phyloP scores from a whole-genome alignment of 345 rosid species.

The Viola odorata region DNA sequence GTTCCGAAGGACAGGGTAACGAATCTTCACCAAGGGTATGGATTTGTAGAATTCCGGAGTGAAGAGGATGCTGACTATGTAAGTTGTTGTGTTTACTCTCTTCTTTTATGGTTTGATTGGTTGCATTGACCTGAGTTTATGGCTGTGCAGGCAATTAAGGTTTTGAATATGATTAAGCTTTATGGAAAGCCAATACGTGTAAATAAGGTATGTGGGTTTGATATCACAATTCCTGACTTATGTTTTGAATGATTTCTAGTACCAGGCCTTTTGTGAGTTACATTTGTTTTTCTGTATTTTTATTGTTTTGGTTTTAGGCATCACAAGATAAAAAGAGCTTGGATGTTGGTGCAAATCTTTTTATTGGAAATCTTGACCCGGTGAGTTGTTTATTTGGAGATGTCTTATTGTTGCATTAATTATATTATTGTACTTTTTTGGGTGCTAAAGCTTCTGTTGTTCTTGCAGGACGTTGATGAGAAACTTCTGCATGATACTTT shows the following conservation, averaged over 20 bases:
- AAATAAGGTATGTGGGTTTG: slow-evolving; percentile 57
- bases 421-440: not conserved
- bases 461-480: slow-evolving; percentile 91
- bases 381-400: slow-evolving; percentile 38
- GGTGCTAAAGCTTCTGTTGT: not conserved
- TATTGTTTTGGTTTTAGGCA: slow-evolving; percentile 44
- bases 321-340: slow-evolving; percentile 98
- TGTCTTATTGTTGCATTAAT: too few relatives aligned
- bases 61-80: slow-evolving; percentile 99
- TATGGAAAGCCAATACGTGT: slow-evolving; percentile 93
- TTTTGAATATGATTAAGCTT: slow-evolving; percentile 96
- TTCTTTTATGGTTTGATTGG: not conserved
- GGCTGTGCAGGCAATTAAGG: slow-evolving; percentile 73
- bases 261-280: not conserved
- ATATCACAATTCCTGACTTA: not conserved
- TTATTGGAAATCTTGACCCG: slow-evolving; percentile 95
- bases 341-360: slow-evolving; percentile 98
- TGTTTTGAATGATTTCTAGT: not conserved
- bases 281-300: not conserved
- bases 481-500: slow-evolving; percentile 94
- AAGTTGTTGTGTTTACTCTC: slow-evolving; percentile 7
- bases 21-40: slow-evolving; percentile 87
- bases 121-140: not conserved
- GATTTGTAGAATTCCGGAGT: slow-evolving; percentile 85
- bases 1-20: slow-evolving; percentile 98